Conservation (phyloP, 2,329 filamentous ascomycete species). For the Talaromyces islandicus region DNA sequence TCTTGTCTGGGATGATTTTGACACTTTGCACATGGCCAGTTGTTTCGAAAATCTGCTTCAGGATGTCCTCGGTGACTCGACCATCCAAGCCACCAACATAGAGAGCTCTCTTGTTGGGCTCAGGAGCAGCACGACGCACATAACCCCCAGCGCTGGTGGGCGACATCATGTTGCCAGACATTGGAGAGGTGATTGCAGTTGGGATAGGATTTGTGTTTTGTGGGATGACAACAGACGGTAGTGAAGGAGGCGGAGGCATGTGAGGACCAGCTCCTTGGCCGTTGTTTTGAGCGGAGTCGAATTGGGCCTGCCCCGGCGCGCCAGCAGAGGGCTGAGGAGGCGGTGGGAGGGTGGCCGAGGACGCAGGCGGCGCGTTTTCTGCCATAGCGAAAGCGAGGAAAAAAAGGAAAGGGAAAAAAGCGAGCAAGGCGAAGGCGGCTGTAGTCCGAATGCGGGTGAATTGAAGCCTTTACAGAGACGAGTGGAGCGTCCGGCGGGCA, state of each 20-base stretch:
- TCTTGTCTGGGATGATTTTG: conserved; percentile 99
- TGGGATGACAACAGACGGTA: conserved; percentile 78
- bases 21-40: conserved; percentile 97
- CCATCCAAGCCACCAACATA: conserved; percentile 95
- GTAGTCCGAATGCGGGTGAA: not conserved
- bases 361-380: conserved; percentile 62
- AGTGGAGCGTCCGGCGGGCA: not conserved
- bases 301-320: conserved; percentile 60
- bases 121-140: conserved; percentile 82
- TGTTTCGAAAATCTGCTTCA: conserved; percentile 98
- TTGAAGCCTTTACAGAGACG: not conserved
- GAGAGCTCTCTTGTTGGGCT: conserved; percentile 96
- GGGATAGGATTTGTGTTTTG: conserved; percentile 96
- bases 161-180: conserved; percentile 74
- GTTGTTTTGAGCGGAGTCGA: conserved; percentile 66
- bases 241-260: conserved; percentile 83
- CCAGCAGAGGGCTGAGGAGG: conserved; percentile 63
- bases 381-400: conserved; percentile 56
- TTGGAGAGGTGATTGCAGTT: conserved; percentile 82
- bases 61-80: conserved; percentile 88
- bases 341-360: conserved; percentile 61
- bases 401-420: not conserved
- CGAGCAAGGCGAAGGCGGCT: not conserved
- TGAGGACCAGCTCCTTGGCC: conserved; percentile 64
- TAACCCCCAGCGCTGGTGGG: conserved; percentile 76